phyloP scores from a whole-genome alignment of 1,139 yeast genomes.

The Suhomyces wounanorum region DNA sequence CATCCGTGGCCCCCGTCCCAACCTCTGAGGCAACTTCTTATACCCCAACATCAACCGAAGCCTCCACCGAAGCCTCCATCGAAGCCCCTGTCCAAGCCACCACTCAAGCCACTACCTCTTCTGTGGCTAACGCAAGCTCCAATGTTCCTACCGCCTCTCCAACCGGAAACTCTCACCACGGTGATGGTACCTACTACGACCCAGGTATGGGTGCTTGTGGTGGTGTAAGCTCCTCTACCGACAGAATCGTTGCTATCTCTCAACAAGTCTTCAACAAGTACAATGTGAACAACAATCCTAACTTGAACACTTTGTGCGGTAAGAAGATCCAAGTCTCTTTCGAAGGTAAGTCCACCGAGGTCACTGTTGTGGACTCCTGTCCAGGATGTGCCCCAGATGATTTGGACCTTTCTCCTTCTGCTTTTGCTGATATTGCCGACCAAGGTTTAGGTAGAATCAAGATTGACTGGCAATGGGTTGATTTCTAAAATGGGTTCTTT shows the following conservation, averaged over 20 bases:
- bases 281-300: slow-evolving; percentile 39
- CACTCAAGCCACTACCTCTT: slow-evolving; percentile 22
- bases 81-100: slow-evolving; percentile 20
- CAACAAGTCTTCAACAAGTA: slow-evolving; percentile 36
- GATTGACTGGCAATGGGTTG: slow-evolving; percentile 34
- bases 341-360: slow-evolving; percentile 45
- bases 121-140: slow-evolving; percentile 7
- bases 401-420: slow-evolving; percentile 50
- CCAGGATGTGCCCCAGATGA: slow-evolving; percentile 40
- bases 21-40: slow-evolving; percentile 1
- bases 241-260: slow-evolving; percentile 50
- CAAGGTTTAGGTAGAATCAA: slow-evolving; percentile 43
- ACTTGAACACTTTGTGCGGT: slow-evolving; percentile 47
- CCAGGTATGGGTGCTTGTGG: slow-evolving; percentile 70
- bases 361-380: slow-evolving; percentile 47
- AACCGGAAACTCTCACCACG: slow-evolving; percentile 31
- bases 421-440: slow-evolving; percentile 42
- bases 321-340: slow-evolving; percentile 41
- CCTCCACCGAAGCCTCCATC: slow-evolving; percentile 12
- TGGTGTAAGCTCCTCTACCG: slow-evolving; percentile 43
- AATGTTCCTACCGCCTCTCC: slow-evolving; percentile 20
- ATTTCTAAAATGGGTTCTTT: neutral
- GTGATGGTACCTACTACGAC: slow-evolving; percentile 62
- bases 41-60: slow-evolving; percentile 4
- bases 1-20: neutral